Percentiles rank a stretch among this genome's conserved stretches.
Conservation (phyloP, 768 basidiomycete genomes). For the Pleurotus djamor region DNA sequence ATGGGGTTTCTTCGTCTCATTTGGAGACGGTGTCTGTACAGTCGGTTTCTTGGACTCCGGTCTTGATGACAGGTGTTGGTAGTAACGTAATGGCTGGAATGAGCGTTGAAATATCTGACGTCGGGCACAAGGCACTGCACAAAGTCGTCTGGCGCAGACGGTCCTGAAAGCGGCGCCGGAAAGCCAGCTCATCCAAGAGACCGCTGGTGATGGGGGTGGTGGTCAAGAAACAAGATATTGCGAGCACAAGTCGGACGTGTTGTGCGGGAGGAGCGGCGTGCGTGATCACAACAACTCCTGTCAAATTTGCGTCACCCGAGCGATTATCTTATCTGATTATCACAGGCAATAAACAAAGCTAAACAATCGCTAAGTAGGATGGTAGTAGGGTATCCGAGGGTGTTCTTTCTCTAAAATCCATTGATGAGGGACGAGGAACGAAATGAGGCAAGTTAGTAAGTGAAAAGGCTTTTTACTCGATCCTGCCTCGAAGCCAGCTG, state of each 20-base stretch:
- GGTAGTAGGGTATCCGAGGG: background rate
- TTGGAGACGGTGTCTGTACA: conserved; percentile 8
- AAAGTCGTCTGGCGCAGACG: background rate
- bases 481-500: conserved; percentile 74
- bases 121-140: background rate
- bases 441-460: background rate
- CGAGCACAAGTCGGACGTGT: background rate
- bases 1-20: background rate
- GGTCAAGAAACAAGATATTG: background rate
- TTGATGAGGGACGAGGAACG: background rate
- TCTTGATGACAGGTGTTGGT: background rate
- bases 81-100: background rate
- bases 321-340: conserved; percentile 7
- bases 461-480: conserved; percentile 38
- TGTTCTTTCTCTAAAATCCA: background rate
- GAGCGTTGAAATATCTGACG: background rate
- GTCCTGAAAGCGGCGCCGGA: background rate
- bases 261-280: no score
- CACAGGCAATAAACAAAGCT: no score
- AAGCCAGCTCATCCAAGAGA: conserved; percentile 3
- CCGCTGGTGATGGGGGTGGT: background rate
- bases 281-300: no score
- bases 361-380: background rate
- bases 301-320: no score
- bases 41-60: background rate